Evolutionary conservation across 345 rosid species (phyloP), one percentile per base, ranked within the genome.

Genomic region (Orychophragmus violaceus): DNA sequence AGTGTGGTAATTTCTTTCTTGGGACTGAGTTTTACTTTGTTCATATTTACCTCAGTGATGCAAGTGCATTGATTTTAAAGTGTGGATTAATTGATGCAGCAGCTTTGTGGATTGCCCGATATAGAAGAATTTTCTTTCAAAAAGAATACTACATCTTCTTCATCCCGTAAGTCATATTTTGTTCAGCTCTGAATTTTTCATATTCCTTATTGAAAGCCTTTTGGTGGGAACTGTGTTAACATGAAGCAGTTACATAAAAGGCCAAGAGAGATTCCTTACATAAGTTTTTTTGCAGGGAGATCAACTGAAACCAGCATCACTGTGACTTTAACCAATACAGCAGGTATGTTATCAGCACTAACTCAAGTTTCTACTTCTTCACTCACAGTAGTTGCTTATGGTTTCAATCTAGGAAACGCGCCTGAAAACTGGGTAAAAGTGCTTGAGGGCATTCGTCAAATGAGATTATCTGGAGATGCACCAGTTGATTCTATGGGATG

Each of bases 71-170:
- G 13, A 29, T 2, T 49, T 63, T 48, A 6, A 32, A 32, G 23
- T n/a, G n/a, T n/a, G n/a, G n/a, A n/a, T 62, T 21, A 46, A 41
- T 29, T 66, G 68, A 10, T 64, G 76, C 83, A 82, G 88, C 33
- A 82, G 90, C 54, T 32, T 16, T 53, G 78, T 49, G 71, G 74
- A 25, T 72, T 81, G 21, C 96, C 88, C 8, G 96, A 85, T 68
- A 88, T 88, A 14, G 96, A 91, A 83, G 96, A 85, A 13, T 91
- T 87, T 78, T 85, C 90, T 4, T 88, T 13, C 73, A 85, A 72
- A 36, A 77, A 78, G 77, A 66, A 68, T 9, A 76, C 68, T 17
- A 71, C 44, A 66, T 67, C 89, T 60, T 6, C 78, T 21, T 54
- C 51, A 28, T 49, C 72, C 30, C 46, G 87, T 87, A 80, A 79